These are phyloP conservation scores for Suillus paluster DNA, from an alignment of 768 basidiomycete species.

Conservation along the genomic window DNA sequence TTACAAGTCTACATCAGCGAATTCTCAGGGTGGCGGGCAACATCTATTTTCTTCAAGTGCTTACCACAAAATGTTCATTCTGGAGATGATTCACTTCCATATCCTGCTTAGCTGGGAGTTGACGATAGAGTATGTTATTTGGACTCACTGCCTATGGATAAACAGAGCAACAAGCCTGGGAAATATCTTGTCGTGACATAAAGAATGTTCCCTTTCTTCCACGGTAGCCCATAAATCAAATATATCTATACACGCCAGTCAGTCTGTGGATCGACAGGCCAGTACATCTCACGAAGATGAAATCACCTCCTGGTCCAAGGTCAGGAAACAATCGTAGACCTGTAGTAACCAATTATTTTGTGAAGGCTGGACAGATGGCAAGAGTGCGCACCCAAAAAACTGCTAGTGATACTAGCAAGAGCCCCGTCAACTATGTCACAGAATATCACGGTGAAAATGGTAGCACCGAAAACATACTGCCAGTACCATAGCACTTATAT, in stretches of 20 bases:
- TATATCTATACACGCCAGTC: not conserved
- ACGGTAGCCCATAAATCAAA: not conserved
- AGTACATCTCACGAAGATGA: not conserved
- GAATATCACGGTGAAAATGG: not conserved
- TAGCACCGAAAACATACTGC: constrained; percentile 3
- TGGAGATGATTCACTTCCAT: constrained; percentile 3
- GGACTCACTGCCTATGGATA: not conserved
- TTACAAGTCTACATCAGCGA: not conserved
- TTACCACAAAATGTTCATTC: not conserved
- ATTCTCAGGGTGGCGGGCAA: not conserved
- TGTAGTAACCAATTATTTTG: not conserved
- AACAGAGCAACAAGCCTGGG: not conserved
- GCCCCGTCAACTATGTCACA: not conserved
- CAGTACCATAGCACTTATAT: not conserved
- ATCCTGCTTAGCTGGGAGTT: not conserved
- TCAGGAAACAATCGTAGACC: constrained; percentile 1
- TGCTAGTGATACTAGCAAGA: not conserved
- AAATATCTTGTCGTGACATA: not conserved
- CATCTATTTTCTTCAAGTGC: not conserved
- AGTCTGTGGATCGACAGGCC: not conserved
- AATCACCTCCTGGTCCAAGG: constrained; percentile 3
- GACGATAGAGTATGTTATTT: not conserved
- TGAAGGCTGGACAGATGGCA: not conserved
- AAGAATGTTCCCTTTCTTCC: not conserved
- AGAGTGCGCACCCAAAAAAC: not conserved